Evolutionary conservation across 2,329 filamentous ascomycete genomes (phyloP).

Genomic region (Byssoonygena ceratinophila): DNA sequence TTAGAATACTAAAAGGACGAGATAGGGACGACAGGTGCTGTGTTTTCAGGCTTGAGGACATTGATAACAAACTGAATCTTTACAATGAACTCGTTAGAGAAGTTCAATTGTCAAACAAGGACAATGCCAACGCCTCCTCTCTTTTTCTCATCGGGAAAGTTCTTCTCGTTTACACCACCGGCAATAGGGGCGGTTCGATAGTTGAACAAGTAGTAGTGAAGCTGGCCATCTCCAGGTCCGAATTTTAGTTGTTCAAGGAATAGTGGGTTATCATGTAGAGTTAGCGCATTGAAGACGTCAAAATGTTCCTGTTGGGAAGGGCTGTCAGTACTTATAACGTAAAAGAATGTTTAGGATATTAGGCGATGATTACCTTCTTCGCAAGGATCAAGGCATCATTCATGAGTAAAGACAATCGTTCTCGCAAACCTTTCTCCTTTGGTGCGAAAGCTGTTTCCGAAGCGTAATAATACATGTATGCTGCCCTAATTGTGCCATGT

Average conservation of each 20-base stretch:
- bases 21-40: too few species aligned
- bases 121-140: conserved; percentile 85
- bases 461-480: conserved; percentile 96
- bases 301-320: conserved; percentile 52
- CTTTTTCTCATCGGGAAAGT: conserved; percentile 62
- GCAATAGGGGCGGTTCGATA: conserved; percentile 78
- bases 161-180: conserved; percentile 72
- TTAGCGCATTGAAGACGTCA: conserved; percentile 94
- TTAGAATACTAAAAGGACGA: too few species aligned
- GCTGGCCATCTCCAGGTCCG: conserved; percentile 81
- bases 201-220: conserved; percentile 98
- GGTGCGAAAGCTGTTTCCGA: conserved; percentile 61
- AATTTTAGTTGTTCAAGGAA: conserved; percentile 94
- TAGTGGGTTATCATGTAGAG: conserved; percentile 82
- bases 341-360: conserved; percentile 7
- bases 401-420: conserved; percentile 68
- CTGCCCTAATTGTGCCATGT: conserved; percentile 70
- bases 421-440: conserved; percentile 53
- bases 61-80: too few species aligned
- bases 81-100: not conserved
- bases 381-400: conserved; percentile 79
- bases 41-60: too few species aligned
- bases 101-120: conserved; percentile 47
- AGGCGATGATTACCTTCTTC: conserved; percentile 50
- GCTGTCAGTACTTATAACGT: not conserved